A percentile compares a stretch with the other conserved stretches of the same genome.
Conservation (phyloP, 441 rosid species). For the Adansonia rubrostipa region DNA sequence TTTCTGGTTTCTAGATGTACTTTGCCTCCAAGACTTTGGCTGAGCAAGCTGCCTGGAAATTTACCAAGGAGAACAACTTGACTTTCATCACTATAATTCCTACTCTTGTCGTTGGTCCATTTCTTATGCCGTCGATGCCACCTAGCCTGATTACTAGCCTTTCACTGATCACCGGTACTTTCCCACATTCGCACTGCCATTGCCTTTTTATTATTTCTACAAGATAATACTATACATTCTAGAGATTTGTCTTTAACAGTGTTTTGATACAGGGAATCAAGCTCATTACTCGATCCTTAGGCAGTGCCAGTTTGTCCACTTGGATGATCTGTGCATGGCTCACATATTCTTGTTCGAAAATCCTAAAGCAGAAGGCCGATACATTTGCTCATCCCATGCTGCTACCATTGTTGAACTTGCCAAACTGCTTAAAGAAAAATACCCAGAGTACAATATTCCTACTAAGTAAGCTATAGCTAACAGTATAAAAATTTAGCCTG, state of each 20-base stretch:
- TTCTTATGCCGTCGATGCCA: slow-evolving; percentile 78
- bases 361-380: slow-evolving; percentile 74
- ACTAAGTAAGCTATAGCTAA: slow-evolving; percentile 45
- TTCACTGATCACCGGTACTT: slow-evolving; percentile 65
- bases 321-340: slow-evolving; percentile 79
- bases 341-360: slow-evolving; percentile 77
- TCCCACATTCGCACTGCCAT: background rate
- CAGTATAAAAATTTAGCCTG: too few relatives aligned
- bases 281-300: slow-evolving; percentile 73
- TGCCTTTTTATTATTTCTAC: background rate
- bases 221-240: too few relatives aligned
- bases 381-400: slow-evolving; percentile 69
- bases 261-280: slow-evolving; percentile 60
- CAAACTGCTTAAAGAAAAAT: slow-evolving; percentile 51
- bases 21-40: slow-evolving; percentile 82
- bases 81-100: slow-evolving; percentile 83
- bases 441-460: slow-evolving; percentile 68
- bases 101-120: slow-evolving; percentile 84
- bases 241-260: background rate
- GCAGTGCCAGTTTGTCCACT: slow-evolving; percentile 81
- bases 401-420: slow-evolving; percentile 64
- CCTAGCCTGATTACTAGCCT: slow-evolving; percentile 90
- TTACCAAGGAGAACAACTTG: slow-evolving; percentile 64
- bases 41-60: slow-evolving; percentile 89
- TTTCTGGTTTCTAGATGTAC: slow-evolving; percentile 60